A percentile compares a stretch with the other conserved stretches of the same genome.
These are phyloP conservation scores for Hymenoscyphus scutula DNA, from an alignment of 2,329 filamentous ascomycete species.

Conservation along the genomic window DNA sequence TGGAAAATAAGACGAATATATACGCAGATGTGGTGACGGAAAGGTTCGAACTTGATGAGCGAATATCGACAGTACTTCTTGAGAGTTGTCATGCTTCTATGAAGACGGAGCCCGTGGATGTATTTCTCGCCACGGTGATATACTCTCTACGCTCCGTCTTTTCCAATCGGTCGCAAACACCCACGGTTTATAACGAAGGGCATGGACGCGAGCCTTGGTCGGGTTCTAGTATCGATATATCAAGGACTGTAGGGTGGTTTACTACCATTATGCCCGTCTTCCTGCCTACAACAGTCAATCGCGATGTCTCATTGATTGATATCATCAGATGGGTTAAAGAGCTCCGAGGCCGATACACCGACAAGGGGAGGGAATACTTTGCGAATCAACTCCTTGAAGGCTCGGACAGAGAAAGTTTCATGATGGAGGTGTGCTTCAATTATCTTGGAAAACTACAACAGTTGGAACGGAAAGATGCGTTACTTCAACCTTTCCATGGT, in stretches of 20 bases:
- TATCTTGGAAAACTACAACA: conserved; percentile 48
- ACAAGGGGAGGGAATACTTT: conserved; percentile 42
- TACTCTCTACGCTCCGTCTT: conserved; percentile 40
- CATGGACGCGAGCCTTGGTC: conserved; percentile 43
- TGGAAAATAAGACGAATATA: conserved; percentile 35
- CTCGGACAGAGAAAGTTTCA: conserved; percentile 33
- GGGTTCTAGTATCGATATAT: conserved; percentile 36
- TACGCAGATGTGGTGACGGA: conserved; percentile 37
- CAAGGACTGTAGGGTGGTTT: conserved; percentile 46
- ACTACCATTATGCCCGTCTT: conserved; percentile 42
- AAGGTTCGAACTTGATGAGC: conserved; percentile 41
- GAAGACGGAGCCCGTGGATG: conserved; percentile 40
- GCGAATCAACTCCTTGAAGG: conserved; percentile 36
- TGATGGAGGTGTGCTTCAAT: conserved; percentile 47
- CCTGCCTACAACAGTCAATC: conserved; percentile 12
- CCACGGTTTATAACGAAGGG: conserved; percentile 42
- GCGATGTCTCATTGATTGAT: conserved; percentile 7
- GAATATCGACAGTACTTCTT: conserved; percentile 32
- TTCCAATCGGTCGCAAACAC: conserved; percentile 29
- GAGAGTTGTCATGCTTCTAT: conserved; percentile 34
- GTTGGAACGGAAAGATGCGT: conserved; percentile 40
- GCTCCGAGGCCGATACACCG: conserved; percentile 35
- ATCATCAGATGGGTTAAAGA: conserved; percentile 38
- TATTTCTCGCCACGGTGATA: conserved; percentile 39
- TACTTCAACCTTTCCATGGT: conserved; percentile 23